phyloP scores from a whole-genome alignment of 352 stramenopile species.

The Achlya hypogyna region DNA sequence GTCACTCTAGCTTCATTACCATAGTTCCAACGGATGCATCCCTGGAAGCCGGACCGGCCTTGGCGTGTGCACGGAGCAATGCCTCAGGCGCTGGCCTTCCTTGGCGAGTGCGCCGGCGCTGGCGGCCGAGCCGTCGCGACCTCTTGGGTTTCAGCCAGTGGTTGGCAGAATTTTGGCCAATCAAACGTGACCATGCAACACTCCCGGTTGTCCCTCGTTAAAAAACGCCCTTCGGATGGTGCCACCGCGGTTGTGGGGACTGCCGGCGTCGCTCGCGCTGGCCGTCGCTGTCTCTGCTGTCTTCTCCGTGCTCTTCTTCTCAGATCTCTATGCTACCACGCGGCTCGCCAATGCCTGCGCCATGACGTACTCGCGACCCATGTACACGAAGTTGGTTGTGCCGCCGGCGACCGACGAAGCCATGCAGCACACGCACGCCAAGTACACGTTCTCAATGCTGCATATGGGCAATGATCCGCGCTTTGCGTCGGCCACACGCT shows the following conservation, averaged over 20 bases:
- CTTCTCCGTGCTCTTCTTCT: constrained; percentile 15
- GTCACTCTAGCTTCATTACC: too few relatives aligned
- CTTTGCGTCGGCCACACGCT: constrained; percentile 19
- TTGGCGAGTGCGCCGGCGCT: too few relatives aligned
- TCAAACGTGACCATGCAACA: not conserved
- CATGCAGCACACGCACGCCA: constrained; percentile 31
- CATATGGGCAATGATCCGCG: constrained; percentile 35
- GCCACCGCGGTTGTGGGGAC: not conserved
- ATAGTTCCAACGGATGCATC: too few relatives aligned
- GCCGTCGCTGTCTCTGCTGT: constrained; percentile 10
- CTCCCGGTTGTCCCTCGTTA: not conserved
- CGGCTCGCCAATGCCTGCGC: constrained; percentile 31
- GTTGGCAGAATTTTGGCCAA: constrained; percentile 6
- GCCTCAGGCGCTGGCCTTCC: too few relatives aligned
- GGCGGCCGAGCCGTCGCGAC: too few relatives aligned
- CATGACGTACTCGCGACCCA: constrained; percentile 81
- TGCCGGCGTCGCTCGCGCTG: not conserved
- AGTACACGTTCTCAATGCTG: constrained; percentile 58
- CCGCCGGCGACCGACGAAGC: constrained; percentile 24
- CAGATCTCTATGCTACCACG: not conserved
- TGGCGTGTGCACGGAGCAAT: too few relatives aligned
- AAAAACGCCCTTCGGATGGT: not conserved
- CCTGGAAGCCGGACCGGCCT: too few relatives aligned
- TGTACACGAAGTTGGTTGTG: constrained; percentile 44
- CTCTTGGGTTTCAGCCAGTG: too few relatives aligned